Percentiles rank a stretch among this genome's conserved stretches.
Conservation (phyloP, 768 basidiomycete species). For the Xerocomellus chrysenteron region DNA sequence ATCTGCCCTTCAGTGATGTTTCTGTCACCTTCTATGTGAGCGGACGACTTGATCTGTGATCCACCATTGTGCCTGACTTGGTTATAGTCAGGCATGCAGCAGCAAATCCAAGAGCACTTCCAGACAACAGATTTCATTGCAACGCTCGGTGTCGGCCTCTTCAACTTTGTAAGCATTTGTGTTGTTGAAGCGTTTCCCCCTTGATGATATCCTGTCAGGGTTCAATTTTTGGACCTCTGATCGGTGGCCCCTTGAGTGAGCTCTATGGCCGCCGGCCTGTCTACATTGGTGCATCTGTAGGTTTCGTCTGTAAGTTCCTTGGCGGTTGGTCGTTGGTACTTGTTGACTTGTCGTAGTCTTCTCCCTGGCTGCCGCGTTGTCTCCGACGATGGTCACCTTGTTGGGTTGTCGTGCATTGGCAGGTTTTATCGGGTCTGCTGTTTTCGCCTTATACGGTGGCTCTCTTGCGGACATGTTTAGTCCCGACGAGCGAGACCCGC, state of each 20-base stretch:
- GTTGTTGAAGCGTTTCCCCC: neutral
- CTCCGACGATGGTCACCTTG: conserved; percentile 17
- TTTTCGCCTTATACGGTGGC: conserved; percentile 26
- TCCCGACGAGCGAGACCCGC: conserved; percentile 22
- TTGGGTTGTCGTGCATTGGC: conserved; percentile 21
- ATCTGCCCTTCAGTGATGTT: conserved; percentile 16
- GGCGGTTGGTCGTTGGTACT: neutral
- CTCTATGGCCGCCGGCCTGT: conserved; percentile 22
- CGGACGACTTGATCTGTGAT: neutral
- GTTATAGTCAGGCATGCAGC: conserved; percentile 25
- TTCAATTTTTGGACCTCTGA: conserved; percentile 20
- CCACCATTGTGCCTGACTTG: neutral
- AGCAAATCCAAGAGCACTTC: conserved; percentile 26
- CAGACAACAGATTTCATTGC: conserved; percentile 12
- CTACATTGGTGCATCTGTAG: conserved; percentile 20
- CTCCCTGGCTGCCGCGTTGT: conserved; percentile 18
- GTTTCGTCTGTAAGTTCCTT: conserved; percentile 16
- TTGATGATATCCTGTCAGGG: conserved; percentile 12
- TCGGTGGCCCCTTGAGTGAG: conserved; percentile 25
- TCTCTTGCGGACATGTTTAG: conserved; percentile 25
- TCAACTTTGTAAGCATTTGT: conserved; percentile 13
- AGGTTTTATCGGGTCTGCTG: conserved; percentile 20
- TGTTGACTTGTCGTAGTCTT: conserved; percentile 16
- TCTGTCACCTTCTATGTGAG: conserved; percentile 27
- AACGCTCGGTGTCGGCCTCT: conserved; percentile 23